These are phyloP conservation scores for Pseudogymnoascus sp. DNA, from an alignment of 2,329 filamentous ascomycete species.

Conservation along the genomic window DNA sequence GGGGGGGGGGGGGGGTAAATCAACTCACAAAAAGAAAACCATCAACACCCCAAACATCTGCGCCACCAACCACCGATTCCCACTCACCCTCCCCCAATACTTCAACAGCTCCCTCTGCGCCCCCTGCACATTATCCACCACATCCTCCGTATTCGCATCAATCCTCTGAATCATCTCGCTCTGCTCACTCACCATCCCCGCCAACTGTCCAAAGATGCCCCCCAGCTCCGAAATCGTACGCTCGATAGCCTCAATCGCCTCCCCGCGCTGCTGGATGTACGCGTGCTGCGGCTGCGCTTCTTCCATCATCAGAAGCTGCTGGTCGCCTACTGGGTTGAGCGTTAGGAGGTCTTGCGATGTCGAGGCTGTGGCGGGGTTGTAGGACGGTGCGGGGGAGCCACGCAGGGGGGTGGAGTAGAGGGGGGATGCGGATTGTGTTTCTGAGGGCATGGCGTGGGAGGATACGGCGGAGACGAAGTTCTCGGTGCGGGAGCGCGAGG, in stretches of 20 bases:
- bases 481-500: conserved; percentile 82
- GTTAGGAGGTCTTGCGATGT: conserved; percentile 64
- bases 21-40: conserved; percentile 71
- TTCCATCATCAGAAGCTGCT: conserved; percentile 88
- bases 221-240: conserved; percentile 90
- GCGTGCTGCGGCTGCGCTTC: conserved; percentile 77
- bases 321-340: conserved; percentile 76
- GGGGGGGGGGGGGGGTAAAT: not conserved
- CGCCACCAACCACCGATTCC: conserved; percentile 90
- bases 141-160: conserved; percentile 94
- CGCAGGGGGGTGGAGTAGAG: conserved; percentile 73
- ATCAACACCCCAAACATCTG: conserved; percentile 86
- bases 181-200: conserved; percentile 95
- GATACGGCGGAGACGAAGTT: conserved; percentile 92
- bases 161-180: conserved; percentile 96
- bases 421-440: conserved; percentile 72
- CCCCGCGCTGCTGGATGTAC: conserved; percentile 88
- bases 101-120: conserved; percentile 92
- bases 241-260: conserved; percentile 95
- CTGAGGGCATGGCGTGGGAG: conserved; percentile 57
- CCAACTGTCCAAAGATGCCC: conserved; percentile 86
- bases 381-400: conserved; percentile 54
- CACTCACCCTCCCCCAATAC: conserved; percentile 90
- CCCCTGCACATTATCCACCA: conserved; percentile 96
- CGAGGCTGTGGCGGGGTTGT: conserved; percentile 31